Conservation (phyloP, 805 yeast species). For the Candida bentonensis region DNA sequence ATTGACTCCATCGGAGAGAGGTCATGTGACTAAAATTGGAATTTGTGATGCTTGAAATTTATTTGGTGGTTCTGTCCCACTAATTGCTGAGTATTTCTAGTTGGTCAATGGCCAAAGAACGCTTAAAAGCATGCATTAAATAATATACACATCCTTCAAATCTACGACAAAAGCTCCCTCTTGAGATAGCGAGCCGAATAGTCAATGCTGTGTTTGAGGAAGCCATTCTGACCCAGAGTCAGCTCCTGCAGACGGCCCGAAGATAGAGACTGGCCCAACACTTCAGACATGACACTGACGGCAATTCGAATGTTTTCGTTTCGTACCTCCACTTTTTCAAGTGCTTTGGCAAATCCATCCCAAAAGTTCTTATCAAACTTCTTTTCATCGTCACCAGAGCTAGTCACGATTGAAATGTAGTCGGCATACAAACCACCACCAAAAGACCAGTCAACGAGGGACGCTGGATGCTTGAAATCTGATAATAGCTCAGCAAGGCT, state of each 20-base stretch:
- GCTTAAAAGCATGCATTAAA: constrained; percentile 1
- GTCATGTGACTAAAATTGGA: too few species aligned
- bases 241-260: background rate
- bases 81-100: too few species aligned
- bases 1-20: background rate
- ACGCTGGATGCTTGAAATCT: background rate
- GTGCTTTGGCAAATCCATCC: background rate
- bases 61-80: too few species aligned
- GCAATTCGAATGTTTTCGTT: background rate
- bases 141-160: background rate
- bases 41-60: too few species aligned
- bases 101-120: too few species aligned
- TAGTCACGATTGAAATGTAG: background rate
- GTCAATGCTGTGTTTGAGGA: background rate
- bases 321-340: background rate
- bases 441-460: background rate
- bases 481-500: background rate
- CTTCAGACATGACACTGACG: background rate
- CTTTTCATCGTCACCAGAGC: background rate
- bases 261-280: background rate
- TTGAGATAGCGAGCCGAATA: background rate
- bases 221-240: background rate
- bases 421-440: background rate
- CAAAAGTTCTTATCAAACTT: background rate
- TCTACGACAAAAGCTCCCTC: background rate